phyloP scores from a whole-genome alignment of 2,329 filamentous ascomycete genomes.

The Clonostachys solani region DNA sequence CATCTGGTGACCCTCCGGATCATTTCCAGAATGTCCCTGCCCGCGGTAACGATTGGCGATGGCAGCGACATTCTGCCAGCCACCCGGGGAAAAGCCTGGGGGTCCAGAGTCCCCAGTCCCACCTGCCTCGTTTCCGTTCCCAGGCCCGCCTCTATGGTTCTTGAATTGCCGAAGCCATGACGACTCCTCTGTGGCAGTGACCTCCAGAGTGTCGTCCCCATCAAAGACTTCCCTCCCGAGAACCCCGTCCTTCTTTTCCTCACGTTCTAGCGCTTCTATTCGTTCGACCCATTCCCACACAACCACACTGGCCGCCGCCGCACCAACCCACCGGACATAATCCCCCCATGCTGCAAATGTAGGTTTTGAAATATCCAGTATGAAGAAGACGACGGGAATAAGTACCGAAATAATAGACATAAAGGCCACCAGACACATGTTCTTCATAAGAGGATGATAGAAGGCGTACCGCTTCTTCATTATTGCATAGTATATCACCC shows the following conservation, averaged over 20 bases:
- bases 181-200: constrained; percentile 47
- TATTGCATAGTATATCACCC: constrained; percentile 91
- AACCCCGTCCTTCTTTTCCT: constrained; percentile 92
- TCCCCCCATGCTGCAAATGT: constrained; percentile 90
- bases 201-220: constrained; percentile 85
- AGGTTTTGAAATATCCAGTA: constrained; percentile 81
- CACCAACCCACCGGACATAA: constrained; percentile 94
- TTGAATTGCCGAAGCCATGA: constrained; percentile 37
- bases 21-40: constrained; percentile 3
- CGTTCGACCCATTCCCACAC: constrained; percentile 98
- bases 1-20: constrained; percentile 13
- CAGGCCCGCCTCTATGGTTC: constrained; percentile 18
- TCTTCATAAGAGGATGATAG: constrained; percentile 86
- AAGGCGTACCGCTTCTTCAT: constrained; percentile 90
- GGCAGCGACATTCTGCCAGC: neutral
- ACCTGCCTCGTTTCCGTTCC: constrained; percentile 21
- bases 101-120: constrained; percentile 12
- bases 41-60: neutral
- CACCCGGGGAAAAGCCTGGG: neutral
- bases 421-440: constrained; percentile 75
- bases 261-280: constrained; percentile 86
- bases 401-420: constrained; percentile 79
- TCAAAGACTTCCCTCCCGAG: constrained; percentile 88
- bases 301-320: constrained; percentile 89
- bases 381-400: constrained; percentile 89